phyloP scores from a whole-genome alignment of 2,329 filamentous ascomycete species.

The Fusarium sp. region DNA sequence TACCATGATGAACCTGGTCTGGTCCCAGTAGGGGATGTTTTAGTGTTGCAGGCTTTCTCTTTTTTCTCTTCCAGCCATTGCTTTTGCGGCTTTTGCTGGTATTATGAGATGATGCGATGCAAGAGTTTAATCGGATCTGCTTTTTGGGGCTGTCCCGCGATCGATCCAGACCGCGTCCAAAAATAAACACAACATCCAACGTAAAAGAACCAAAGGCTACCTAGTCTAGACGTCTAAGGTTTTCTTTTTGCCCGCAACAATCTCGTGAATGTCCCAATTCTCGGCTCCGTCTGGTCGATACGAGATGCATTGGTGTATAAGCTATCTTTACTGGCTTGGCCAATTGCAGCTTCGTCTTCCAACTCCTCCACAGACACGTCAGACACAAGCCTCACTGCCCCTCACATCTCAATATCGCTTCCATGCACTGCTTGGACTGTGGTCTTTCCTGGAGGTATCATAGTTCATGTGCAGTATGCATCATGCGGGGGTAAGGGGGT shows the following conservation, averaged over 20 bases:
- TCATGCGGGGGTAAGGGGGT: slow-evolving; percentile 22
- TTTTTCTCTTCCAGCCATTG: not conserved
- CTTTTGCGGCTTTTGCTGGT: not conserved
- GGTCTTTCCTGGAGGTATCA: not conserved
- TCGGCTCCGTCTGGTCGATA: slow-evolving; percentile 9
- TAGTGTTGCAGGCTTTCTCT: too few relatives aligned
- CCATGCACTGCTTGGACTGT: slow-evolving; percentile 23
- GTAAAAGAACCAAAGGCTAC: too few relatives aligned
- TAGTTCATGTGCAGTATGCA: slow-evolving; percentile 12
- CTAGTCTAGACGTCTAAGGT: not conserved
- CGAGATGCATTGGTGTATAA: slow-evolving; percentile 11
- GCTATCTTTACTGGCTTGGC: slow-evolving; percentile 11
- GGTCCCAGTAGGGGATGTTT: not conserved
- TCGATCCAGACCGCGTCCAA: slow-evolving; percentile 37
- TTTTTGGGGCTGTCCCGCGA: slow-evolving; percentile 9
- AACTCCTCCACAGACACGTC: slow-evolving; percentile 36
- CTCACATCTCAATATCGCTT: slow-evolving; percentile 36
- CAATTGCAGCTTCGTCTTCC: slow-evolving; percentile 23
- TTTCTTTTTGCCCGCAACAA: slow-evolving; percentile 7
- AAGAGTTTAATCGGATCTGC: slow-evolving; percentile 31
- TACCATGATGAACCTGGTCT: slow-evolving; percentile 18
- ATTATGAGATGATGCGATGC: slow-evolving; percentile 8
- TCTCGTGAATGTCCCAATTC: not conserved
- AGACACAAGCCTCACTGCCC: slow-evolving; percentile 31
- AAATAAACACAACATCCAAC: slow-evolving; percentile 19